phyloP scores from a whole-genome alignment of 129 eudicot species.

The Tagetes erecta region DNA sequence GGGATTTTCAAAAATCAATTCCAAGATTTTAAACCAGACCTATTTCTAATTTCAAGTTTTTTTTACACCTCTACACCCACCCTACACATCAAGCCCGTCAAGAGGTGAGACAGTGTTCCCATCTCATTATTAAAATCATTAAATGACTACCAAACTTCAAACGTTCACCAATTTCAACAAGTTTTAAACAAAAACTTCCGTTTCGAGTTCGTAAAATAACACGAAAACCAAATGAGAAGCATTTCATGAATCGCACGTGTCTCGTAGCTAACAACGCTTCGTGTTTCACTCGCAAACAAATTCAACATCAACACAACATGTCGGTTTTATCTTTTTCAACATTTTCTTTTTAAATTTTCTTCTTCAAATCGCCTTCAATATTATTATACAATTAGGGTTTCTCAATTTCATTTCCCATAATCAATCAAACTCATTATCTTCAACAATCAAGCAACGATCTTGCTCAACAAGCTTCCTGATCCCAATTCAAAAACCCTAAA shows the following conservation, averaged over 20 bases:
- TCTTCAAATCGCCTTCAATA: no score
- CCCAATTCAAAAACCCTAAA: constrained; percentile 27
- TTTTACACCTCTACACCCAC: no score
- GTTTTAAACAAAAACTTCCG: no score
- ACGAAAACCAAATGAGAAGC: background rate
- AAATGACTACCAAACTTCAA: no score
- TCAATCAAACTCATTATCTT: background rate
- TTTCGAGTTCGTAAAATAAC: background rate
- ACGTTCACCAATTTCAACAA: no score
- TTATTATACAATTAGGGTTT: constrained; percentile 3
- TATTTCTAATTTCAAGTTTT: no score
- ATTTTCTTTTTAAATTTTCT: no score
- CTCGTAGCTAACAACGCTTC: constrained; percentile 24
- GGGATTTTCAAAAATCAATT: no score
- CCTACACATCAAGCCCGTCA: no score
- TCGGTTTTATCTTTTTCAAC: background rate
- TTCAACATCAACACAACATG: background rate
- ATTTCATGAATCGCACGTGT: constrained; percentile 31
- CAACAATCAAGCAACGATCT: constrained; percentile 18
- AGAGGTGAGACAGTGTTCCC: no score
- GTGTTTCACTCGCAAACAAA: constrained; percentile 36
- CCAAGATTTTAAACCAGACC: no score
- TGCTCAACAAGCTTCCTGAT: constrained; percentile 3
- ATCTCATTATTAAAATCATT: no score
- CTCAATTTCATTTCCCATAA: constrained; percentile 8